Evolutionary conservation across 1,284 basidiomycete species (phyloP), one percentile per base, ranked within the genome.

Genomic region (Wallemia mellicola): DNA sequence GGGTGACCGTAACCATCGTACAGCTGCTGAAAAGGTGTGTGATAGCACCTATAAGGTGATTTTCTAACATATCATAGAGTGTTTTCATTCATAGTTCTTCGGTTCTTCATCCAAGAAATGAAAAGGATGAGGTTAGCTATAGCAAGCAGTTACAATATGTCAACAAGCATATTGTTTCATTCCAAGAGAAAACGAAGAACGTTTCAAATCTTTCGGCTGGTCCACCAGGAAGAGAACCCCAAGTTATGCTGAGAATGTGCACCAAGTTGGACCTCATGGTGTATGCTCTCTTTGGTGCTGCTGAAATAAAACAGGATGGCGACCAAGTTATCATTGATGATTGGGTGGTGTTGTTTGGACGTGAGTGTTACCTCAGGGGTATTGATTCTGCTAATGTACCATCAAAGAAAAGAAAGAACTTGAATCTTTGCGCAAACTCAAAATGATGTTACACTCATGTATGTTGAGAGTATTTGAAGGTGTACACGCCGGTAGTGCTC

Each of bases 401-500:
- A 14, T 91, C 86, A 67, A 91, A 96, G 66, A 79, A 78, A 56
- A 66, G 67, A 58, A 58, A 1, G 76, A 82, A 64, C 68, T 81
- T 61, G 78, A 82, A 64, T 78, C 80, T 2, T 71, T 96, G 63
- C 86, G 92, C 68, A 82, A 88, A n/a, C 73, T 96, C 65, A 89
- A 91, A 71, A 73, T 72, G 27, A 73, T 84, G 64, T 79, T 94
- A 74, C 86, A 94, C 66, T 73, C 75, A 1, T 87, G 83, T 67
- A 81, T 95, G 80, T 73, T 91, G 59, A 79, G 91, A 54, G 86
- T 94, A 1, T 95, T 89, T 65, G 85, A 95, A 66, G 88, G 89
- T 26, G 81, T 91, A 48, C 38, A 48, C 38, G 38, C 38, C 9
- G 26, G 62, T 60, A 28, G 64, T 62, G 38, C 38, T 5, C 38